Percentiles rank a stretch among this genome's conserved stretches.
These are phyloP conservation scores for Nicotiana rustica DNA, from an alignment of 305 asterid genomes.

Conservation along the genomic window DNA sequence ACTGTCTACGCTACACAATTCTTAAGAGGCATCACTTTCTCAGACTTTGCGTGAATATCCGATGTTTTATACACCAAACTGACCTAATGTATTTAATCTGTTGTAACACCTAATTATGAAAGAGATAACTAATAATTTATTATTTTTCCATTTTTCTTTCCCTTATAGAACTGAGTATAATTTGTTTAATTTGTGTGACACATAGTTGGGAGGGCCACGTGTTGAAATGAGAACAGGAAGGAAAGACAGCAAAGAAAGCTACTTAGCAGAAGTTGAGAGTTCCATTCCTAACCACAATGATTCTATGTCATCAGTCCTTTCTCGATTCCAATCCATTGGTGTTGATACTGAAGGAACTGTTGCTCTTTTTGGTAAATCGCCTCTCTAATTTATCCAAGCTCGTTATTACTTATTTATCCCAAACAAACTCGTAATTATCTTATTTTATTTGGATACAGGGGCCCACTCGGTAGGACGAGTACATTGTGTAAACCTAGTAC, in stretches of 20 bases:
- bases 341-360: slow-evolving; percentile 68
- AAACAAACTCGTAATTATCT: background rate
- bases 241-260: slow-evolving; percentile 62
- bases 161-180: background rate
- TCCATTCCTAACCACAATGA: slow-evolving; percentile 78
- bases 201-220: slow-evolving; percentile 78
- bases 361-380: slow-evolving; percentile 66
- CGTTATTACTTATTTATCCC: background rate
- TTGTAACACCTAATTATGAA: background rate
- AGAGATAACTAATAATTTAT: background rate
- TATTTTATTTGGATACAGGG: slow-evolving; percentile 44
- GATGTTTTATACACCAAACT: too few species aligned
- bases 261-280: slow-evolving; percentile 51
- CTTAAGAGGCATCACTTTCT: too few species aligned
- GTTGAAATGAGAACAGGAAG: slow-evolving; percentile 80
- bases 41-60: too few species aligned
- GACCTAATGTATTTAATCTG: background rate
- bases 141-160: too few species aligned
- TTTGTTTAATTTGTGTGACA: background rate
- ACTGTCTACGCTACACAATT: too few species aligned
- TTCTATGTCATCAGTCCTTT: slow-evolving; percentile 58
- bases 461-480: slow-evolving; percentile 85
- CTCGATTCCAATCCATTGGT: slow-evolving; percentile 61
- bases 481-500: slow-evolving; percentile 68
- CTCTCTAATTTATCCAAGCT: background rate